Percentiles rank a stretch among this genome's conserved stretches.
Conservation (phyloP, 2,329 filamentous ascomycete species). For the Cladosporium sp. region DNA sequence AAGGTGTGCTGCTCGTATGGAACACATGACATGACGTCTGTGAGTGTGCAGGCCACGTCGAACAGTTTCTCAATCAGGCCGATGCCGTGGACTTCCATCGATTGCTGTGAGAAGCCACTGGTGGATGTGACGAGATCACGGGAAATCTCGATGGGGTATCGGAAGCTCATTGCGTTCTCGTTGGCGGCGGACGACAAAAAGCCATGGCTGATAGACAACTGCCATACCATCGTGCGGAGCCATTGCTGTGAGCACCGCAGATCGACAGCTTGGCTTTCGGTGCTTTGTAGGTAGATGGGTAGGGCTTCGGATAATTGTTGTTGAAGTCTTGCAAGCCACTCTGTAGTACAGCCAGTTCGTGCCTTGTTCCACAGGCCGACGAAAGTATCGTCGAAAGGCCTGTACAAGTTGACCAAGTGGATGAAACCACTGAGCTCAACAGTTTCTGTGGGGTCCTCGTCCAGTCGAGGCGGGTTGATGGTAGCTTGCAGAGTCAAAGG, state of each 20-base stretch:
- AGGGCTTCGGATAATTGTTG: slow-evolving; percentile 50
- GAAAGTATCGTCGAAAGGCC: slow-evolving; percentile 61
- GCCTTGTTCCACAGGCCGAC: slow-evolving; percentile 62
- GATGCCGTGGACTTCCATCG: slow-evolving; percentile 70
- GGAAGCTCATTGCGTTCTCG: slow-evolving; percentile 59
- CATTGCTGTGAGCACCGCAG: slow-evolving; percentile 67
- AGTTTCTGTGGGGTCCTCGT: slow-evolving; percentile 51
- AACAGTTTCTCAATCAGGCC: slow-evolving; percentile 79
- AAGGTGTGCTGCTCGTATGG: slow-evolving; percentile 56
- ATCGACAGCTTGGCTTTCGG: slow-evolving; percentile 65
- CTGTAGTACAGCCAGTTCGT: slow-evolving; percentile 40
- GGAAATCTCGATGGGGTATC: slow-evolving; percentile 60
- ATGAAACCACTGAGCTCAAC: slow-evolving; percentile 56
- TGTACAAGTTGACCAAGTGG: slow-evolving; percentile 58
- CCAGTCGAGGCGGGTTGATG: slow-evolving; percentile 49
- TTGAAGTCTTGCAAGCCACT: slow-evolving; percentile 46
- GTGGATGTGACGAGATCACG: slow-evolving; percentile 59
- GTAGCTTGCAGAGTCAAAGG: slow-evolving; percentile 60
- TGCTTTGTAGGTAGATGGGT: slow-evolving; percentile 54
- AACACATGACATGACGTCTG: slow-evolving; percentile 65
- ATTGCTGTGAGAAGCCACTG: slow-evolving; percentile 65
- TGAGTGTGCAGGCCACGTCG: slow-evolving; percentile 69
- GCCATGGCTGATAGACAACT: slow-evolving; percentile 63
- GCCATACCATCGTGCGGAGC: slow-evolving; percentile 69
- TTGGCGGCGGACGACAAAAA: slow-evolving; percentile 54